phyloP scores from a whole-genome alignment of 495 filamentous ascomycete genomes.

The Annulohypoxylon moriforme region DNA sequence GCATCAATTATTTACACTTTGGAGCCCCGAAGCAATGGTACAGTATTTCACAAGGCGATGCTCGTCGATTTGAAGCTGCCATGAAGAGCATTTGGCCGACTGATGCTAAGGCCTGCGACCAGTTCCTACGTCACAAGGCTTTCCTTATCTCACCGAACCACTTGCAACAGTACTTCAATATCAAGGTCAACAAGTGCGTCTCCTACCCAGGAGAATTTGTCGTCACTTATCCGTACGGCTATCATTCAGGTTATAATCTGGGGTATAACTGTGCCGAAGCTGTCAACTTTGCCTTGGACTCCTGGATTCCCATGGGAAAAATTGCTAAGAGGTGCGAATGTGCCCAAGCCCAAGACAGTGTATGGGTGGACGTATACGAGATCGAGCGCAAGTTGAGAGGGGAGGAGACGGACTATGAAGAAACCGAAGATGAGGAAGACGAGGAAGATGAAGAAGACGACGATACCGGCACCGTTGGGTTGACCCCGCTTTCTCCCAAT shows the following conservation, averaged over 20 bases:
- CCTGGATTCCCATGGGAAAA: slow-evolving; percentile 93
- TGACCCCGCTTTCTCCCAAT: slow-evolving; percentile 74
- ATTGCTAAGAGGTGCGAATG: slow-evolving; percentile 98
- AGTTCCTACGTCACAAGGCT: slow-evolving; percentile 97
- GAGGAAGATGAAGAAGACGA: slow-evolving; percentile 74
- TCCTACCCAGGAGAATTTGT: slow-evolving; percentile 98
- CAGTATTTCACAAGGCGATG: slow-evolving; percentile 96
- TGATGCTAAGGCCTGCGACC: slow-evolving; percentile 96
- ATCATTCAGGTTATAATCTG: slow-evolving; percentile 97
- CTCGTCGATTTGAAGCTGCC: slow-evolving; percentile 90
- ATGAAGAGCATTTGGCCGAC: slow-evolving; percentile 97
- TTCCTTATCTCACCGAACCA: slow-evolving; percentile 95
- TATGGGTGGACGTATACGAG: slow-evolving; percentile 96
- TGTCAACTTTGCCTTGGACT: slow-evolving; percentile 96
- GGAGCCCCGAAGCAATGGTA: slow-evolving; percentile 99
- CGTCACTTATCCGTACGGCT: slow-evolving; percentile 97
- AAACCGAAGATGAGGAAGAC: slow-evolving; percentile 79
- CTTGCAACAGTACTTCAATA: slow-evolving; percentile 86
- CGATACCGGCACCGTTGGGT: slow-evolving; percentile 63
- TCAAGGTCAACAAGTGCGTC: slow-evolving; percentile 95
- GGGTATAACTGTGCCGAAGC: slow-evolving; percentile 99
- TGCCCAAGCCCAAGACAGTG: slow-evolving; percentile 84
- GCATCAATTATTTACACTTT: slow-evolving; percentile 99
- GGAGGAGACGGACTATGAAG: slow-evolving; percentile 90
- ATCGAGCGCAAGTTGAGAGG: slow-evolving; percentile 94